Evolutionary conservation across 1,284 basidiomycete species (phyloP), one percentile per base, ranked within the genome.

Genomic region (Papiliotrema flavescens): DNA sequence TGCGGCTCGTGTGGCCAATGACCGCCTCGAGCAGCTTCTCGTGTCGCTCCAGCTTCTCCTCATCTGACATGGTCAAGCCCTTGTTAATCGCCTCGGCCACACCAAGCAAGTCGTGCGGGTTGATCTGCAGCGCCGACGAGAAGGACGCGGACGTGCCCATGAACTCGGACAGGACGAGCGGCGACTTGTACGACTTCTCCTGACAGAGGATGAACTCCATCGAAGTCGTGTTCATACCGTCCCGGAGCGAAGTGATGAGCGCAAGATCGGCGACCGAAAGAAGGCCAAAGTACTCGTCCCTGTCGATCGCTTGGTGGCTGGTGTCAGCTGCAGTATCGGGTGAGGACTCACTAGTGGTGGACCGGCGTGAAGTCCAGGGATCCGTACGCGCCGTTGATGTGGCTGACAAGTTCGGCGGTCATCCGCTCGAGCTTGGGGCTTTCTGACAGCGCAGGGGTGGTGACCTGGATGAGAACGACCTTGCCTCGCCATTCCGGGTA

Each of bases 151-250:
- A 70, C 61, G 96, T 97, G 23, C 96, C 95, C 85, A 97, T 98
- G 73, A 98, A 98, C 78, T 98, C 95, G 69, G 89, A 92, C 44
- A 98, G 80, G 54, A 98, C 89, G 52, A 95, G 0, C 89, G 69
- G 92, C 52, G 87, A 90, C 77, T 85, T 86, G 72, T 85, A 66
- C 55, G 76, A 88, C 62, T 81, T 82, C 65, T 89, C 83, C 78
- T 98, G 95, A 52, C 92, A 93, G 58, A 98, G 87, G 46, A 96
- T 89, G 76, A 90, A 98, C 78, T 98, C 95, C 94, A 98, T 98
- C 47, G 85, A 87, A 0, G 93, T 98, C 9, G 96, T 98, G 81
- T 98, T 98, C 95, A 98, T 98, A 9, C 95, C 95, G 70, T 98
- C 95, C 28, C 95, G 85, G 7, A 98, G 83, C 0, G 92, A 92